A percentile compares a stretch with the other conserved stretches of the same genome.
These are phyloP conservation scores for Fraxinus cuspidata DNA, from an alignment of 257 asterid species.

Conservation along the genomic window DNA sequence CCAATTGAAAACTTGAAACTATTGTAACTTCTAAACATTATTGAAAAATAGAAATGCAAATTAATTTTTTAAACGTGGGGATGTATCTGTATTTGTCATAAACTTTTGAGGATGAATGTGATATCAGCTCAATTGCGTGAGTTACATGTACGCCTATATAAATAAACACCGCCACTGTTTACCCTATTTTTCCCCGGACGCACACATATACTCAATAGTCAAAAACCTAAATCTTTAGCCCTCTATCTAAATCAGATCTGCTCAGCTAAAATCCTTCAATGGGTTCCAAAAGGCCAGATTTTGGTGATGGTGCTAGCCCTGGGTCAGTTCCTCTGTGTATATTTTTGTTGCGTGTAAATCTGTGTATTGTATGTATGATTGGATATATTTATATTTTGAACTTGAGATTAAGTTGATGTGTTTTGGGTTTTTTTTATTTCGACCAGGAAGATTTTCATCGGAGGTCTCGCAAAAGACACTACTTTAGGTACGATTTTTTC, in stretches of 20 bases:
- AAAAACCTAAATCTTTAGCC: conserved; percentile 61
- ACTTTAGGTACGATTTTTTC: conserved; percentile 56
- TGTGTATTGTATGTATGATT: neutral
- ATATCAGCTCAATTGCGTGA: neutral
- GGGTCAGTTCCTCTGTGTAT: conserved; percentile 50
- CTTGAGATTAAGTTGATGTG: conserved; percentile 16
- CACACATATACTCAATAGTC: neutral
- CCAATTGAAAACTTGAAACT: too few relatives aligned
- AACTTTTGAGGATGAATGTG: neutral
- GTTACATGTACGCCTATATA: neutral
- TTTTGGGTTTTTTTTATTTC: neutral
- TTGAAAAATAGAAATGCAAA: neutral
- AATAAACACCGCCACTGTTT: neutral
- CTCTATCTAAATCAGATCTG: conserved; percentile 37
- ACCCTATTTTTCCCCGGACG: neutral
- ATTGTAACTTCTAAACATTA: too few relatives aligned
- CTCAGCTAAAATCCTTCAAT: conserved; percentile 34
- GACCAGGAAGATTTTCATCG: conserved; percentile 83
- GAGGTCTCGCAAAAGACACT: conserved; percentile 88
- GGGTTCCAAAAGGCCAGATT: conserved; percentile 81
- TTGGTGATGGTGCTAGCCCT: conserved; percentile 94
- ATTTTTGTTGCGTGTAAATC: neutral
- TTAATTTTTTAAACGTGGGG: neutral
- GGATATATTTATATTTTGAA: neutral
- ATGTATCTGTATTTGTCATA: neutral